Conservation (phyloP, 2,329 filamentous ascomycete genomes). For the Helicocarpus griseus region DNA sequence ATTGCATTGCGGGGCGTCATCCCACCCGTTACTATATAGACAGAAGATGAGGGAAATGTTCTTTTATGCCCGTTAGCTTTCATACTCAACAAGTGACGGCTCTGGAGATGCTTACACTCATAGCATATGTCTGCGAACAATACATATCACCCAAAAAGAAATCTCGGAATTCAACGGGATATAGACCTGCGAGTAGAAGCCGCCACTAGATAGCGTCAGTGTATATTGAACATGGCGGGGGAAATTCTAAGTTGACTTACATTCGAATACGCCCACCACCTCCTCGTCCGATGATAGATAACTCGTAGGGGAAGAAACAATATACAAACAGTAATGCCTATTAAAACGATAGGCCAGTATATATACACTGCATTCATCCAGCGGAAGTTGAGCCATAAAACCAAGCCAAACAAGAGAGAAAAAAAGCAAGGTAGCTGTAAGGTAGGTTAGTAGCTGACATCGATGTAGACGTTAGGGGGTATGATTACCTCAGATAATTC, state of each 20-base stretch:
- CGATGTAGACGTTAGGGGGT: background rate
- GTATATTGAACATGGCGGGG: background rate
- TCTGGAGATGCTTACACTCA: slow-evolving; percentile 54
- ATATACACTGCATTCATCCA: slow-evolving; percentile 60
- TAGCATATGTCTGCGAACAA: slow-evolving; percentile 85
- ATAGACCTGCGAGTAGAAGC: slow-evolving; percentile 71
- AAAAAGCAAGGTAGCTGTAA: slow-evolving; percentile 70
- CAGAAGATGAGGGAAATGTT: slow-evolving; percentile 94
- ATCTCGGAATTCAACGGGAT: slow-evolving; percentile 91
- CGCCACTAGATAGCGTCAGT: slow-evolving; percentile 56
- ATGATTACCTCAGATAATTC: slow-evolving; percentile 60
- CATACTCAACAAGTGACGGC: background rate
- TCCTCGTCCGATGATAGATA: slow-evolving; percentile 65
- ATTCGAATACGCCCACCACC: slow-evolving; percentile 84
- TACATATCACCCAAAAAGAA: slow-evolving; percentile 98
- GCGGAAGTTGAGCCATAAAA: slow-evolving; percentile 85
- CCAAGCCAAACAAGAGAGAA: slow-evolving; percentile 61
- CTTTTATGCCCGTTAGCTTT: slow-evolving; percentile 33
- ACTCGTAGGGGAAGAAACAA: slow-evolving; percentile 67
- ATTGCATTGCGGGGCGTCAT: slow-evolving; percentile 66
- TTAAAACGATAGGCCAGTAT: slow-evolving; percentile 77
- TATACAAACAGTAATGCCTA: slow-evolving; percentile 56
- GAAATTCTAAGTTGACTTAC: slow-evolving; percentile 41
- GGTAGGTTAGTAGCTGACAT: background rate
- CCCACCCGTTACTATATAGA: slow-evolving; percentile 73